phyloP scores from a whole-genome alignment of 2,329 filamentous ascomycete genomes.

The Stemphylium beticola region DNA sequence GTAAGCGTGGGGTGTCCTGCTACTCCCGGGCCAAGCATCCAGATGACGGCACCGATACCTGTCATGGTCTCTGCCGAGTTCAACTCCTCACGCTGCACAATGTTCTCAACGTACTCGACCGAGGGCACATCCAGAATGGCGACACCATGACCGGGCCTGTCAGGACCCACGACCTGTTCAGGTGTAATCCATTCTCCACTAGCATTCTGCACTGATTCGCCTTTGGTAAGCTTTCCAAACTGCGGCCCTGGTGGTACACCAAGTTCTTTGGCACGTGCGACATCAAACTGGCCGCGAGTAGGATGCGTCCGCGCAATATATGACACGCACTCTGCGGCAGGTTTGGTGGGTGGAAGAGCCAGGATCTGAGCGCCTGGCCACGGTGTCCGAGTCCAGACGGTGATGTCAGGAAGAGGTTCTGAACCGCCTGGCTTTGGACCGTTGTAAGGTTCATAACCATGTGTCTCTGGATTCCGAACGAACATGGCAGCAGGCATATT shows the following conservation, averaged over 20 bases:
- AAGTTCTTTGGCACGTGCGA: constrained; percentile 66
- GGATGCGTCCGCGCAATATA: constrained; percentile 83
- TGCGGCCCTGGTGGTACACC: constrained; percentile 67
- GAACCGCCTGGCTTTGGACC: constrained; percentile 67
- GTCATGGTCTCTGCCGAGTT: constrained; percentile 67
- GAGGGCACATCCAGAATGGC: constrained; percentile 82
- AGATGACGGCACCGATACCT: constrained; percentile 73
- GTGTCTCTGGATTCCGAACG: constrained; percentile 65
- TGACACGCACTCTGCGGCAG: constrained; percentile 73
- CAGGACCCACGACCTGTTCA: constrained; percentile 80
- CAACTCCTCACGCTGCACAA: constrained; percentile 78
- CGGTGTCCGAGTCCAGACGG: constrained; percentile 74
- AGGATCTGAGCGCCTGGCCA: constrained; percentile 76
- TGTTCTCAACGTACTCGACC: constrained; percentile 69
- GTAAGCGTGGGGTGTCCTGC: constrained; percentile 66
- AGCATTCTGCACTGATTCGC: constrained; percentile 66
- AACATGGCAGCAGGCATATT: constrained; percentile 74
- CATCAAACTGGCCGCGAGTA: constrained; percentile 80
- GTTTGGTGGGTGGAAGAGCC: constrained; percentile 70
- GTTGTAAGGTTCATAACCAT: constrained; percentile 70
- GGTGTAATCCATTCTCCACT: constrained; percentile 76
- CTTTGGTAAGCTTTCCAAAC: constrained; percentile 67
- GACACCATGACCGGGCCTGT: constrained; percentile 72
- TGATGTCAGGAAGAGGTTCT: constrained; percentile 65
- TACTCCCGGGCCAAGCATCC: constrained; percentile 78